These are phyloP conservation scores for Cladorrhinum samala DNA, from an alignment of 495 filamentous ascomycete species.

Conservation along the genomic window DNA sequence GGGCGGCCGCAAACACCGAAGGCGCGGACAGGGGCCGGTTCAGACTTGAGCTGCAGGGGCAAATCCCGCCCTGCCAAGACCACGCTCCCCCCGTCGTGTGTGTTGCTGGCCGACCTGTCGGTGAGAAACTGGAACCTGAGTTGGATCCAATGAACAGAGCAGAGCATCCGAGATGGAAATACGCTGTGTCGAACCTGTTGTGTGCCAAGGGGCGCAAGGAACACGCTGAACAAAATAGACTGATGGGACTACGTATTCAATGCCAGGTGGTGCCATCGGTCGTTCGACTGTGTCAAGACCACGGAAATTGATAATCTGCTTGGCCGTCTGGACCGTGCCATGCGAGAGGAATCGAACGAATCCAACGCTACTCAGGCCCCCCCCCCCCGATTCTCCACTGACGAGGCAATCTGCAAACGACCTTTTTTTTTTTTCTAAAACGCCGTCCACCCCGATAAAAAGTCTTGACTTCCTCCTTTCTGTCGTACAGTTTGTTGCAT, in stretches of 20 bases:
- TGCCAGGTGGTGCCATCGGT: constrained; percentile 2
- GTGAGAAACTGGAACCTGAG: too few relatives aligned
- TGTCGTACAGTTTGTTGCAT: not conserved
- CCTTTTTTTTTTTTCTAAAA: constrained; percentile 1
- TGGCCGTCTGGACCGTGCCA: not conserved
- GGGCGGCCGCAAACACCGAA: not conserved
- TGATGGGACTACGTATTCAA: not conserved
- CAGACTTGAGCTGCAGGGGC: not conserved
- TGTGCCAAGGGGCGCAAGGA: not conserved
- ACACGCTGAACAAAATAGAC: not conserved
- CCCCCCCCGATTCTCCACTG: not conserved
- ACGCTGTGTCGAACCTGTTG: too few relatives aligned
- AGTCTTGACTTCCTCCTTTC: not conserved
- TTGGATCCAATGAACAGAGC: too few relatives aligned
- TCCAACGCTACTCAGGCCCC: not conserved
- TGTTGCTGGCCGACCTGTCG: too few relatives aligned
- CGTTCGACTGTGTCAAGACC: not conserved
- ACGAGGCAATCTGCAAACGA: not conserved
- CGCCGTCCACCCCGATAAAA: too few relatives aligned
- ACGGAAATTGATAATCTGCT: constrained; percentile 1
- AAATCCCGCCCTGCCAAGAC: too few relatives aligned
- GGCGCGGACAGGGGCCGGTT: not conserved
- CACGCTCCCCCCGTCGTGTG: too few relatives aligned
- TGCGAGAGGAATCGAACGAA: not conserved
- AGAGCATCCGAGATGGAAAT: too few relatives aligned